These are phyloP conservation scores for Cryptosporidium sp. DNA, from an alignment of 169 alveolate species.

Conservation along the genomic window DNA sequence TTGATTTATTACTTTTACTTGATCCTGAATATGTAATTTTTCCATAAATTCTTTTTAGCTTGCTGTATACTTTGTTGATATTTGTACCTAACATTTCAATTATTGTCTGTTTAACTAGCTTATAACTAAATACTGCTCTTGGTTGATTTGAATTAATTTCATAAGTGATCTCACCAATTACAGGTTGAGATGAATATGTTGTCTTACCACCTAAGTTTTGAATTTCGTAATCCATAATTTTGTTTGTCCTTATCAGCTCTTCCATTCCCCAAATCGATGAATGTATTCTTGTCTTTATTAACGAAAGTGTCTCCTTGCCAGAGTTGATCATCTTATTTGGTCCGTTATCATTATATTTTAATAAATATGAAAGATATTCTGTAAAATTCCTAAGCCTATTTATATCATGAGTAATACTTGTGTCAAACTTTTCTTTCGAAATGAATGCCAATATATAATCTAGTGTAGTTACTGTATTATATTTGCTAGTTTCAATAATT, in stretches of 20 bases:
- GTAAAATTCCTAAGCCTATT: not conserved
- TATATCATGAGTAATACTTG: slow-evolving; percentile 8
- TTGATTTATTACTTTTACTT: not conserved
- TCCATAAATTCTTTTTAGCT: slow-evolving; percentile 4
- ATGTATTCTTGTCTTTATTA: slow-evolving; percentile 1
- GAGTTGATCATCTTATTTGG: not conserved
- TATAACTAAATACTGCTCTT: slow-evolving; percentile 26
- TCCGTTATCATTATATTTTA: not conserved
- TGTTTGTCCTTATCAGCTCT: not conserved
- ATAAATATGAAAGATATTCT: slow-evolving; percentile 3
- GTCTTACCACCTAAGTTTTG: slow-evolving; percentile 2
- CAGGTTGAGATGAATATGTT: slow-evolving; percentile 12
- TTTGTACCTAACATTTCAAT: not conserved
- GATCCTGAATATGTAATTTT: not conserved
- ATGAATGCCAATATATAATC: slow-evolving; percentile 27
- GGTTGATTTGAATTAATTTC: slow-evolving; percentile 14
- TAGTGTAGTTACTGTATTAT: slow-evolving; percentile 41
- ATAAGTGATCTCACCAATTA: not conserved
- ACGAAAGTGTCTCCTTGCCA: not conserved
- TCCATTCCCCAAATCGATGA: slow-evolving; percentile 28
- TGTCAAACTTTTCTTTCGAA: slow-evolving; percentile 11
- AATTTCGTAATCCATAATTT: slow-evolving; percentile 7
- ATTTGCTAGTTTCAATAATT: slow-evolving; percentile 14
- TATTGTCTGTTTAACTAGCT: not conserved
- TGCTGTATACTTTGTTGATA: not conserved